These are phyloP conservation scores for Fomes fomentarius DNA, from an alignment of 1,284 basidiomycete species.

Conservation along the genomic window DNA sequence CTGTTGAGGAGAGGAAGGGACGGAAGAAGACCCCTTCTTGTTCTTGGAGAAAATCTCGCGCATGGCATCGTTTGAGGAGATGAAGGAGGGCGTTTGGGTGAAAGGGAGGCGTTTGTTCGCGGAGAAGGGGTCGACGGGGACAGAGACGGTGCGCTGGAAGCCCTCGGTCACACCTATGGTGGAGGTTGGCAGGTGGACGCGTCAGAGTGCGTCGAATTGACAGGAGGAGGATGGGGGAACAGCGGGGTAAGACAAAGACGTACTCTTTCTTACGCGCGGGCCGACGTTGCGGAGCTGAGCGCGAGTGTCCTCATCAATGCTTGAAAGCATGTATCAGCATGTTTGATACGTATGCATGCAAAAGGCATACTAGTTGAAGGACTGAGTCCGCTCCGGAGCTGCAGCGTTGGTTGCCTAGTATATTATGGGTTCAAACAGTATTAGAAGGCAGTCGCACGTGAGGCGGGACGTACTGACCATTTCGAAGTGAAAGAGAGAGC, in stretches of 20 bases:
- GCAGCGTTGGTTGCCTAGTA: conserved; percentile 3
- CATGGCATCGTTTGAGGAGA: conserved; percentile 28
- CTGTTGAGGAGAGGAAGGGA: conserved; percentile 21
- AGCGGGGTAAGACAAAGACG: not conserved
- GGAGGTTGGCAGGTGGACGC: not conserved
- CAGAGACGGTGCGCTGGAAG: conserved; percentile 27
- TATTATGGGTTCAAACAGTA: not conserved
- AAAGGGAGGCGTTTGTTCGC: conserved; percentile 25
- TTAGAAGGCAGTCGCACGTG: no score
- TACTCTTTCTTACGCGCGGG: conserved; percentile 28
- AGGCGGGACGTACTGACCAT: not conserved
- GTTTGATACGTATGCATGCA: not conserved
- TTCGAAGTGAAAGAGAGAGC: not conserved
- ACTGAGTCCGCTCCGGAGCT: conserved; percentile 7
- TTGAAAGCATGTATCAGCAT: conserved; percentile 9
- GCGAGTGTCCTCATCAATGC: conserved; percentile 27
- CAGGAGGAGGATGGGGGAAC: not conserved
- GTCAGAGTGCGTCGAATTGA: conserved; percentile 3
- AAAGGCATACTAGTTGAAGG: conserved; percentile 21
- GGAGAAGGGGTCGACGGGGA: conserved; percentile 20
- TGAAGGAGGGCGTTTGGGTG: conserved; percentile 29
- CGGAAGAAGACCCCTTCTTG: conserved; percentile 17
- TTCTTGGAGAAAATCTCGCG: conserved; percentile 22
- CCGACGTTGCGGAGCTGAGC: conserved; percentile 25
- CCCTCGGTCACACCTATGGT: conserved; percentile 27